phyloP scores from a whole-genome alignment of 2,329 filamentous ascomycete species.

The Fusarium proliferatum region DNA sequence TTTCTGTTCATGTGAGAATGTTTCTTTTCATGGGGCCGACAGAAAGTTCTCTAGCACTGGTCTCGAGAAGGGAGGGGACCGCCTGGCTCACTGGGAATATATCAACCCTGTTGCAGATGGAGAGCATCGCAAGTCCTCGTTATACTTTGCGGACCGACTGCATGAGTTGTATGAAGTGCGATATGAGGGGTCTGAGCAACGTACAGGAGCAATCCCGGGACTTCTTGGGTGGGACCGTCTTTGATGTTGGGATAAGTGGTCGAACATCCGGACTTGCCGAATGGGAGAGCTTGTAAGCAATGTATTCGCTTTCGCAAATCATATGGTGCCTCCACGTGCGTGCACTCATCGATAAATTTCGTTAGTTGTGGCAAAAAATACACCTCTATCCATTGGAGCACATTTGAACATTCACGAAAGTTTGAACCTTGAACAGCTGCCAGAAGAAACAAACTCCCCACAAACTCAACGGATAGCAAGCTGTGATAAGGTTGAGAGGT shows the following conservation, averaged over 20 bases:
- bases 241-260: background rate
- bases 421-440: background rate
- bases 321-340: background rate
- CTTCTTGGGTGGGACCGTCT: background rate
- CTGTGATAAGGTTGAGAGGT: background rate
- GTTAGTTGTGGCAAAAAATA: background rate
- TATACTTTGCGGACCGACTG: background rate
- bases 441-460: background rate
- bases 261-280: background rate
- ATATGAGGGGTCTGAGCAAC: too few relatives aligned
- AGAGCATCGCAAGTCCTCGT: background rate
- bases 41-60: background rate
- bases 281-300: background rate
- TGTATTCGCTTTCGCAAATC: background rate
- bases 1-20: background rate
- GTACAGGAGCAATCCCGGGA: too few relatives aligned
- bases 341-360: background rate
- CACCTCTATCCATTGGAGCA: background rate
- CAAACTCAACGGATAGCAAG: background rate
- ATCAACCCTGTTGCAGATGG: background rate
- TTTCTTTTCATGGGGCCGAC: background rate
- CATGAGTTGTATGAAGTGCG: too few relatives aligned
- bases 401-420: background rate
- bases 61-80: rapidly evolving
- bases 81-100: background rate